phyloP scores from a whole-genome alignment of 2,329 filamentous ascomycete genomes.

The Ascochyta fabae region DNA sequence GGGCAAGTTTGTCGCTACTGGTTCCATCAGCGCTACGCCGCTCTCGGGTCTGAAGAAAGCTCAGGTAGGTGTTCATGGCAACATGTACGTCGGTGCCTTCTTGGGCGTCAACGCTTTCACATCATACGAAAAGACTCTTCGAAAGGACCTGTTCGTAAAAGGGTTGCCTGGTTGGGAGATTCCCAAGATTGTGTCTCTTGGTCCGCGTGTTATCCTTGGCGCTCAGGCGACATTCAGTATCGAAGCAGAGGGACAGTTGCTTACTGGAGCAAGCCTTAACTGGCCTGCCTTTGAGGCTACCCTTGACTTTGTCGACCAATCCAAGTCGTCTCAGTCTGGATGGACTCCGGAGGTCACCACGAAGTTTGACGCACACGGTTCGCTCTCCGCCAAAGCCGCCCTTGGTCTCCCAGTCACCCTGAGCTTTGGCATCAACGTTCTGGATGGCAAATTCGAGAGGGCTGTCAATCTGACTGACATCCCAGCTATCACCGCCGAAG shows the following conservation, averaged over 20 bases:
- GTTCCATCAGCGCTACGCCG: conserved; percentile 13
- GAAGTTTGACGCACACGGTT: conserved; percentile 13
- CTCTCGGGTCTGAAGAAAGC: conserved; percentile 15
- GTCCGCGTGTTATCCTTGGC: conserved; percentile 6
- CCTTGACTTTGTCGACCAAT: conserved; percentile 9
- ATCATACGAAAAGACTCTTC: conserved; percentile 13
- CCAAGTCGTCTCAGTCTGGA: conserved; percentile 14
- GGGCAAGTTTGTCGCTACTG: conserved; percentile 12
- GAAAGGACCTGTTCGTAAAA: conserved; percentile 12
- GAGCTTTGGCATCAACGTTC: conserved; percentile 11
- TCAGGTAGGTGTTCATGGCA: conserved; percentile 10
- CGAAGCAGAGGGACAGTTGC: conserved; percentile 11
- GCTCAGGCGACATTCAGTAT: conserved; percentile 12
- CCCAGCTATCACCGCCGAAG: conserved; percentile 13
- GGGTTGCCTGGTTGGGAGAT: conserved; percentile 11
- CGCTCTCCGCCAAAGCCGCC: conserved; percentile 11
- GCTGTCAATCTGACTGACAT: conserved; percentile 13
- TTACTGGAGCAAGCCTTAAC: conserved; percentile 12
- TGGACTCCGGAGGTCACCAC: conserved; percentile 10
- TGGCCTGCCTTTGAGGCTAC: conserved; percentile 12
- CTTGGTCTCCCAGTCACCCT: conserved; percentile 12
- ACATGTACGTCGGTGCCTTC: conserved; percentile 16
- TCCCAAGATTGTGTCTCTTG: conserved; percentile 11
- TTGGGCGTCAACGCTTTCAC: conserved; percentile 12
- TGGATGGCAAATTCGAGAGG: conserved; percentile 7